Evolutionary conservation across 1,284 basidiomycete genomes (phyloP).

Genomic region (Tilletia setariae): DNA sequence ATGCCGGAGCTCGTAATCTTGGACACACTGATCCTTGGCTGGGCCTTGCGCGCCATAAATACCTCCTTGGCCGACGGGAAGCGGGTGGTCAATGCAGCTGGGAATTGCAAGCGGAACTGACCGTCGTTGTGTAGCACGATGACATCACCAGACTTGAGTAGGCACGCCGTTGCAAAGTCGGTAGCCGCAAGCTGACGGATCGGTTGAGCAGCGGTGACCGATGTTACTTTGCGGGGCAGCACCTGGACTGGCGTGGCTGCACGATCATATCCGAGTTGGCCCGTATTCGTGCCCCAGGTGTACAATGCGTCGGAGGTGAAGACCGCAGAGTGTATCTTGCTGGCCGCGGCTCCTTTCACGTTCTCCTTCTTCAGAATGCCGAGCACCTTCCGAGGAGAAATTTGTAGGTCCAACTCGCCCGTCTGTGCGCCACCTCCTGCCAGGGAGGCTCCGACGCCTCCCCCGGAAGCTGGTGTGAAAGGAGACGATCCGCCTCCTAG

Average conservation of each 20-base stretch:
- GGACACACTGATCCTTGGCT: constrained; percentile 61
- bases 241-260: constrained; percentile 72
- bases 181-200: constrained; percentile 54
- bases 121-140: constrained; percentile 75
- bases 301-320: constrained; percentile 81
- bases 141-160: constrained; percentile 72
- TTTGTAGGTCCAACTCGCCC: constrained; percentile 63
- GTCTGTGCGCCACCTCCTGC: background rate
- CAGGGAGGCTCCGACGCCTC: background rate
- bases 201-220: constrained; percentile 47
- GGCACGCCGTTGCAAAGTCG: constrained; percentile 76
- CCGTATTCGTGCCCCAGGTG: constrained; percentile 93
- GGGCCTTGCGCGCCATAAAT: constrained; percentile 45
- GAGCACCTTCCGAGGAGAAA: constrained; percentile 70
- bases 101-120: constrained; percentile 66
- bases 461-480: too few species aligned
- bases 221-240: constrained; percentile 74
- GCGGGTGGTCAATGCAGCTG: constrained; percentile 21
- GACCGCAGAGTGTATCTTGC: constrained; percentile 80
- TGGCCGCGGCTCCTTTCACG: constrained; percentile 80
- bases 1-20: constrained; percentile 80
- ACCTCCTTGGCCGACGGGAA: constrained; percentile 63
- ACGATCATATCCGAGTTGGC: constrained; percentile 72
- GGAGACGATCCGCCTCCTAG: constrained; percentile 17
- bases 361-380: constrained; percentile 75